phyloP scores from a whole-genome alignment of 495 filamentous ascomycete genomes.

The Talaromyces ruber region DNA sequence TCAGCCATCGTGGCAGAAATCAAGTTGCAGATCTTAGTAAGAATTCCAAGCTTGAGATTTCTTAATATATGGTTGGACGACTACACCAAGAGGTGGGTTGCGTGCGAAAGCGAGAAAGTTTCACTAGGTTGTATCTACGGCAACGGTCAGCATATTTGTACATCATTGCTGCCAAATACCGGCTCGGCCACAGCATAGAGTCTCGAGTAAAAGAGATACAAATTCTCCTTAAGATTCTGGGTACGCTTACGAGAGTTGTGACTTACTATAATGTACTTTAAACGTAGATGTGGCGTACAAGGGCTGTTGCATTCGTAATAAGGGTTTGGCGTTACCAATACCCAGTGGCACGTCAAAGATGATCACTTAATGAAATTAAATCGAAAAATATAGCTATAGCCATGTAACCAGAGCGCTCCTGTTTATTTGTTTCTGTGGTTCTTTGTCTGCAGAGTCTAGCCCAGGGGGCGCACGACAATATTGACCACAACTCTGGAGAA shows the following conservation, averaged over 20 bases:
- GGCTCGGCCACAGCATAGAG: neutral
- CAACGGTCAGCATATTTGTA: slow-evolving; percentile 7
- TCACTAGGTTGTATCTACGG: slow-evolving; percentile 7
- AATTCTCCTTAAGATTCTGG: neutral
- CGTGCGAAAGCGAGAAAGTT: neutral
- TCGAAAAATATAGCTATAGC: neutral
- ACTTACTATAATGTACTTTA: neutral
- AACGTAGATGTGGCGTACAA: neutral
- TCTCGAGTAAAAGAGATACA: neutral
- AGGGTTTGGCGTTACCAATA: neutral
- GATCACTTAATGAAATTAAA: neutral
- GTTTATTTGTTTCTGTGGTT: neutral
- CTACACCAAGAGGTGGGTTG: neutral
- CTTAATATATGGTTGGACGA: neutral
- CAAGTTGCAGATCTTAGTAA: neutral
- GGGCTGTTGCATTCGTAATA: neutral
- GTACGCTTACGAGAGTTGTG: neutral
- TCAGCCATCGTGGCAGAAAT: slow-evolving; percentile 1
- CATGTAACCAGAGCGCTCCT: neutral
- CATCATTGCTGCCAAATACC: slow-evolving; percentile 4
- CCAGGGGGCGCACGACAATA: neutral
- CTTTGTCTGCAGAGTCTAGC: neutral
- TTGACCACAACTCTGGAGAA: neutral
- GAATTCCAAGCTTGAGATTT: neutral
- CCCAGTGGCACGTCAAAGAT: neutral